Base-by-base conservation (phyloP, 768 basidiomycete genomes). In the Leccinum longicurvipes region DNA sequence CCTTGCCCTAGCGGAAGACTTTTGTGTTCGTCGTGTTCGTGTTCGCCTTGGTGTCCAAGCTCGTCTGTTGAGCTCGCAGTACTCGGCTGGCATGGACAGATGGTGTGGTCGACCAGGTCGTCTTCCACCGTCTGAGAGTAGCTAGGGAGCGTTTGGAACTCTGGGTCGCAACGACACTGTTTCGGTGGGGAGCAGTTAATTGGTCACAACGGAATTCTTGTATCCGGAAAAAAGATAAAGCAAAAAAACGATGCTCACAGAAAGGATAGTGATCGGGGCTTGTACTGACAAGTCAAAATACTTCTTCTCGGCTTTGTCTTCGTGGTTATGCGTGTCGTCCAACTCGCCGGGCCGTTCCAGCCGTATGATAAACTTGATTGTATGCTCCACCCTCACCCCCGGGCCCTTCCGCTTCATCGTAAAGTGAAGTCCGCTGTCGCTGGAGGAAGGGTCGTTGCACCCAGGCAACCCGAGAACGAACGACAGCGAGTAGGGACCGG, bases 271-370 rank as follows among this genome's bases (percentile, higher is more conserved):
- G 27, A 98, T 79, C 0, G 93, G 93, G 0, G 86, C 87, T 69
- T 93, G 91, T 50, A 96, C 79, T 42, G 91, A 83, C 60, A 96
- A 91, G 64, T 95, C 95, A 67, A 89, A 93, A 61, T 90, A 70
- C 73, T 87, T 94, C 60, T 83, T 78, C 69, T 83, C 87, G 17
- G 89, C 86, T 7, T 78, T 60, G 67, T 93, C 91, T 3, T 85
- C 51, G 17, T 77, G 77, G 27, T 73, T 63, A 65, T 89, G 82
- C 29, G 39, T 84, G 11, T 78, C 60, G 64, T 92, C 84, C n/a
- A 36, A 36, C 63, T 91, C 86, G 59, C 91, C 91, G 3, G 61
- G 14, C 9, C 85, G 73, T 69, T 93, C 87, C 23, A 97, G 86
- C 23, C 95, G 78, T 50, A 98, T 81, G 23, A 89, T 77, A 47